Conservation (phyloP, 2,329 filamentous ascomycete species). For the Sporothrix euskadiensis region DNA sequence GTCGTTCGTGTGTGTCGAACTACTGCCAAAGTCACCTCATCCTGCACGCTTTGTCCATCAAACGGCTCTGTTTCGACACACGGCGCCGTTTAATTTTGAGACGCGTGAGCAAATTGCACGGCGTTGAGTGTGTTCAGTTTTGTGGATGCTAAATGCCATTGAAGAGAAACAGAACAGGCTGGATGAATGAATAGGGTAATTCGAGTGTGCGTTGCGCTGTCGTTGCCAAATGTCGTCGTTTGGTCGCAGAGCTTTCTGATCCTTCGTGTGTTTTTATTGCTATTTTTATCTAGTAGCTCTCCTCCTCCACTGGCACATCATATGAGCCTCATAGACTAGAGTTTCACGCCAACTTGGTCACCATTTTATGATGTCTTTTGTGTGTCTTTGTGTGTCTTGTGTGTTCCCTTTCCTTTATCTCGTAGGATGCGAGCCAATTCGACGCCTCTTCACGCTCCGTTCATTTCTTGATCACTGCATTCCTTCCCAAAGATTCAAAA, state of each 20-base stretch:
- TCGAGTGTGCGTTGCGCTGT: background rate
- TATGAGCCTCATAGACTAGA: background rate
- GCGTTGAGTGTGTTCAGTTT: too few relatives aligned
- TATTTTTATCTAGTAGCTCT: conserved; percentile 7
- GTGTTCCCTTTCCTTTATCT: background rate
- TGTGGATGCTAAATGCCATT: background rate
- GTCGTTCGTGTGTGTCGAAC: background rate
- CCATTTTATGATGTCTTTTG: background rate
- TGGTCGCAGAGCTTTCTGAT: background rate
- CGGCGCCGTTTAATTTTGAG: conserved; percentile 1
- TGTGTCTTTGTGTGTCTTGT: background rate
- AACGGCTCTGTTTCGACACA: background rate
- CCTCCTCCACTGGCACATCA: background rate
- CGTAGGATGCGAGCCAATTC: background rate
- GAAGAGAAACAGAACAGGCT: background rate
- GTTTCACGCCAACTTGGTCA: conserved; percentile 17
- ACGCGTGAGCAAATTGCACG: background rate
- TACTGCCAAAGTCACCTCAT: background rate
- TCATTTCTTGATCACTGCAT: conserved; percentile 6
- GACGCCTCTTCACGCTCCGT: conserved; percentile 3
- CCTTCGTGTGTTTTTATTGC: background rate
- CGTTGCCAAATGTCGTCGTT: background rate
- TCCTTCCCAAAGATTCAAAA: background rate
- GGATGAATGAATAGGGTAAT: background rate
- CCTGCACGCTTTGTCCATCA: conserved; percentile 10